Conservation (phyloP, 2,329 filamentous ascomycete species). For the Penicillium sclerotigenum region DNA sequence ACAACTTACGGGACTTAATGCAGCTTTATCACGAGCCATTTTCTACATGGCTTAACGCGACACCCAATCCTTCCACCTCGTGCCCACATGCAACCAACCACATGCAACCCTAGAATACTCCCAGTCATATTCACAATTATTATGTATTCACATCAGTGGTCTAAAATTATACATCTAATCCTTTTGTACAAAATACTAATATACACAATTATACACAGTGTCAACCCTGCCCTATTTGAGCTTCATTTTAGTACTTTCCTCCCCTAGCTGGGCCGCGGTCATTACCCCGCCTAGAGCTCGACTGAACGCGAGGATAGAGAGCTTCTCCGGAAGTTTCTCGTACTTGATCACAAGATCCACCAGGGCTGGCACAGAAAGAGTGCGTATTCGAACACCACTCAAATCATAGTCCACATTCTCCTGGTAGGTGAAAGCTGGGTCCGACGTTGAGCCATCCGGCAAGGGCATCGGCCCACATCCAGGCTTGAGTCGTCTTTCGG, state of each 20-base stretch:
- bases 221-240: background rate
- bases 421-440: slow-evolving; percentile 25
- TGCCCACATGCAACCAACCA: slow-evolving; percentile 3
- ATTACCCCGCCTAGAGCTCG: slow-evolving; percentile 31
- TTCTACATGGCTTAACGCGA: background rate
- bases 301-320: slow-evolving; percentile 23
- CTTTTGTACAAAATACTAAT: background rate
- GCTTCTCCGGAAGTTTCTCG: slow-evolving; percentile 27
- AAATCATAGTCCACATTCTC: slow-evolving; percentile 37
- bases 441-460: slow-evolving; percentile 16
- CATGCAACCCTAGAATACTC: background rate
- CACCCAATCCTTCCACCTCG: slow-evolving; percentile 17
- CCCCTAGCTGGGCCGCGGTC: slow-evolving; percentile 26
- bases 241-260: background rate
- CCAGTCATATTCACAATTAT: background rate
- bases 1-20: no score
- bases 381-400: slow-evolving; percentile 29
- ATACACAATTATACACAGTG: background rate
- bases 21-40: no score
- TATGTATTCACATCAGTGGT: background rate
- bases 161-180: background rate
- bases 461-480: slow-evolving; percentile 25
- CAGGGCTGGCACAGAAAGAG: slow-evolving; percentile 29
- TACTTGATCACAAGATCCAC: slow-evolving; percentile 41
- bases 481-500: slow-evolving; percentile 27